These are phyloP conservation scores for Erodium texanum DNA, from an alignment of 441 rosid species.

Conservation along the genomic window DNA sequence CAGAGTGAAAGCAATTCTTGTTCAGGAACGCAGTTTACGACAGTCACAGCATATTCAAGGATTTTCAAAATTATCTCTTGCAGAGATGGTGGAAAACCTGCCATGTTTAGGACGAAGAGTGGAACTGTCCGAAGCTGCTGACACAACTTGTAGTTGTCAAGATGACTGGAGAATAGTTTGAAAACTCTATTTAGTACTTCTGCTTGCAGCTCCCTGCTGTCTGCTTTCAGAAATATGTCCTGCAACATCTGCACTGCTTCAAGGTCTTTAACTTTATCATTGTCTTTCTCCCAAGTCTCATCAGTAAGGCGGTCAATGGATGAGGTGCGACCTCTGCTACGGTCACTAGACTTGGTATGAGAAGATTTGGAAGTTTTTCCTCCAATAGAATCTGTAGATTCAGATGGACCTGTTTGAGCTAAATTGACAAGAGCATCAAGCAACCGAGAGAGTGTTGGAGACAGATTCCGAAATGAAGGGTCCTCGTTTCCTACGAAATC, in stretches of 20 bases:
- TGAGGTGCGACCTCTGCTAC: conserved; percentile 49
- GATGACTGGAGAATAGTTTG: conserved; percentile 95
- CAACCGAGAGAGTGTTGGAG: conserved; percentile 84
- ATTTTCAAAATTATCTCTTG: conserved; percentile 96
- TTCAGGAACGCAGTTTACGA: conserved; percentile 98
- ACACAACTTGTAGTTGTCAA: conserved; percentile 88
- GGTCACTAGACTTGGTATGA: conserved; percentile 42
- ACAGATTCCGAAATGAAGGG: conserved; percentile 38
- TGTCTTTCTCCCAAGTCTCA: conserved; percentile 74
- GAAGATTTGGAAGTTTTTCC: conserved; percentile 53
- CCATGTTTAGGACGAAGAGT: conserved; percentile 92
- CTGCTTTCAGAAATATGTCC: conserved; percentile 94
- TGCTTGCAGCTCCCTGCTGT: conserved; percentile 75
- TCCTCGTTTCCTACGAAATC: conserved; percentile 38
- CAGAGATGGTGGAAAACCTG: conserved; percentile 80
- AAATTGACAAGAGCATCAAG: conserved; percentile 98
- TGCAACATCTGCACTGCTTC: conserved; percentile 99
- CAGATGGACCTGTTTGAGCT: conserved; percentile 88
- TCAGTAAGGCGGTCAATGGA: conserved; percentile 55
- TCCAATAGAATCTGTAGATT: conserved; percentile 32
- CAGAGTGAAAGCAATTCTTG: conserved; percentile 97
- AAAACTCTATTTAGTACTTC: conserved; percentile 98
- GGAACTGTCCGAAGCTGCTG: conserved; percentile 95
- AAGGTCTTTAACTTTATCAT: conserved; percentile 86
- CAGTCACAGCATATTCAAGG: conserved; percentile 99